Conservation (phyloP, 2,329 filamentous ascomycete genomes). For the Diaporthe sp. region DNA sequence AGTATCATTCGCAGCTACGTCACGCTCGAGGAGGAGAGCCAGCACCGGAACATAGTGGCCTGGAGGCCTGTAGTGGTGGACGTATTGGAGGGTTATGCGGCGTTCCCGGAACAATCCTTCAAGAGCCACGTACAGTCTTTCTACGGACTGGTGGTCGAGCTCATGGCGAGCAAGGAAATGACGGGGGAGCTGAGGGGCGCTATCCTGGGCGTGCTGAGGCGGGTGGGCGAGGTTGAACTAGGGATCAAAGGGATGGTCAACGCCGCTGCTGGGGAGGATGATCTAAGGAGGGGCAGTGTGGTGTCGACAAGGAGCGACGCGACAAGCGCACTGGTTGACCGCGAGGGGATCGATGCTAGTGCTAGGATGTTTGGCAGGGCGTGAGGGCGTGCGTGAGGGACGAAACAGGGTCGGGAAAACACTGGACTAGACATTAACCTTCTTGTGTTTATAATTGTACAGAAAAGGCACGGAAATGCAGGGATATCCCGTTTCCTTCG, state of each 20-base stretch:
- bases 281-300: conserved; percentile 57
- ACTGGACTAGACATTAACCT: conserved; percentile 19
- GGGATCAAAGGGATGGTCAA: conserved; percentile 67
- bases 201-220: conserved; percentile 81
- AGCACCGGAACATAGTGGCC: conserved; percentile 95
- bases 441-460: conserved; percentile 35
- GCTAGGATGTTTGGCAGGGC: conserved; percentile 30
- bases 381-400: conserved; percentile 37
- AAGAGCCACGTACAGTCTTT: conserved; percentile 84
- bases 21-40: conserved; percentile 91
- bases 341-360: conserved; percentile 48
- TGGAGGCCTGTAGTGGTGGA: conserved; percentile 98
- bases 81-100: conserved; percentile 91
- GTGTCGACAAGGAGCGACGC: conserved; percentile 48
- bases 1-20: conserved; percentile 93
- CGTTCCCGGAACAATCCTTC: conserved; percentile 86
- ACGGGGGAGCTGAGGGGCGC: conserved; percentile 83
- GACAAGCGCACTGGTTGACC: conserved; percentile 41
- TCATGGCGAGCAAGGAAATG: conserved; percentile 82
- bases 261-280: conserved; percentile 42
- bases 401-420: conserved; percentile 49
- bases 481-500: neutral
- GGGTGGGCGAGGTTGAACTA: conserved; percentile 84
- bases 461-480: conserved; percentile 3
- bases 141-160: conserved; percentile 86